These are phyloP conservation scores for Citrus sp. DNA, from an alignment of 345 rosid genomes.

Conservation along the genomic window DNA sequence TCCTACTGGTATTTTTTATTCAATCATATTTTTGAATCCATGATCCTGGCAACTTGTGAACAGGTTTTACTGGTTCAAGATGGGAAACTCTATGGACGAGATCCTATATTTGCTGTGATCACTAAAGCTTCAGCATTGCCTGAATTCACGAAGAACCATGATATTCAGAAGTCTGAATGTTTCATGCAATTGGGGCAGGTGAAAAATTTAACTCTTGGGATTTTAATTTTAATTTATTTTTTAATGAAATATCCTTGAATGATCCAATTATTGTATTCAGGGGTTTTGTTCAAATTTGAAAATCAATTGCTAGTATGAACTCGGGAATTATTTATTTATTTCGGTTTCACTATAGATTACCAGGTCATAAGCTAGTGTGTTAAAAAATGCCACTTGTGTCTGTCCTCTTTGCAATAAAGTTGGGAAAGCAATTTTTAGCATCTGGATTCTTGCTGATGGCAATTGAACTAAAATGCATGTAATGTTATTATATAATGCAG, in stretches of 20 bases:
- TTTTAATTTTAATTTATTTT: not conserved
- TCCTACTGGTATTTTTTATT: not conserved
- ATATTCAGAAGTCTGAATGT: slow-evolving; percentile 66
- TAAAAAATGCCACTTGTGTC: not conserved
- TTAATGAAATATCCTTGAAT: not conserved
- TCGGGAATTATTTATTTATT: not conserved
- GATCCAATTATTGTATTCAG: not conserved
- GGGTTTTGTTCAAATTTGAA: not conserved
- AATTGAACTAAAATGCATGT: slow-evolving; percentile 21
- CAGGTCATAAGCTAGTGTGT: not conserved
- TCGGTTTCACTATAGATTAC: not conserved
- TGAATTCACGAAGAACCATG: slow-evolving; percentile 63
- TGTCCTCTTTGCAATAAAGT: not conserved
- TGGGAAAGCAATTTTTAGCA: slow-evolving; percentile 5
- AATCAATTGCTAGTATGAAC: not conserved
- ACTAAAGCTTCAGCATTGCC: slow-evolving; percentile 67
- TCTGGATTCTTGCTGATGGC: slow-evolving; percentile 7
- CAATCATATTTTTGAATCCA: slow-evolving; percentile 7
- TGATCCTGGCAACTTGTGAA: slow-evolving; percentile 18
- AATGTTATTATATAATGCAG: slow-evolving; percentile 51
- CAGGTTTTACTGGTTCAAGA: slow-evolving; percentile 97
- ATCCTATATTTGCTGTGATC: slow-evolving; percentile 65
- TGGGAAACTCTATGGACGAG: slow-evolving; percentile 90
- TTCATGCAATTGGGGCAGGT: slow-evolving; percentile 80
- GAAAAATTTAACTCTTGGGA: slow-evolving; percentile 7